These are phyloP conservation scores for Pichia occidentalis DNA, from an alignment of 805 yeast genomes.

Conservation along the genomic window DNA sequence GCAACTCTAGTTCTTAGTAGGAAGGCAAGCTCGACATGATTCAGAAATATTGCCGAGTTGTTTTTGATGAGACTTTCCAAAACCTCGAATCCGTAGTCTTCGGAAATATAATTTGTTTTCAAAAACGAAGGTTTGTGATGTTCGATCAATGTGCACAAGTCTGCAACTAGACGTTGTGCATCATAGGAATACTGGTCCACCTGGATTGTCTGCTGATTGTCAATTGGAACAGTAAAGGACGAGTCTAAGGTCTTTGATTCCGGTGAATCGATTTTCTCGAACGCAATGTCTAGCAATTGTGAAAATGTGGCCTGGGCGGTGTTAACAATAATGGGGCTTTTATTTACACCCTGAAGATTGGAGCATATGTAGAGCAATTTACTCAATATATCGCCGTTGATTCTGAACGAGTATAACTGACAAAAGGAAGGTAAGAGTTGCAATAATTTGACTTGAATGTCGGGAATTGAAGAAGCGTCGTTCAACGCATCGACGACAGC, in stretches of 20 bases:
- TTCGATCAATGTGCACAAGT: slow-evolving; percentile 63
- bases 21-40: slow-evolving; percentile 58
- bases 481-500: slow-evolving; percentile 59
- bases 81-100: slow-evolving; percentile 72
- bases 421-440: slow-evolving; percentile 76
- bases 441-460: slow-evolving; percentile 72
- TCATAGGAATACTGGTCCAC: slow-evolving; percentile 57
- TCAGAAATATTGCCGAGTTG: slow-evolving; percentile 48
- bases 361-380: slow-evolving; percentile 65
- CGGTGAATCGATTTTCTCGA: slow-evolving; percentile 53
- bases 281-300: slow-evolving; percentile 71
- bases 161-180: slow-evolving; percentile 62
- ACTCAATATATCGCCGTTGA: slow-evolving; percentile 51
- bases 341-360: slow-evolving; percentile 59
- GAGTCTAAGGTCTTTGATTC: slow-evolving; percentile 24
- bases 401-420: slow-evolving; percentile 50
- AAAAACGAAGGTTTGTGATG: slow-evolving; percentile 50
- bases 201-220: slow-evolving; percentile 35
- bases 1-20: slow-evolving; percentile 62
- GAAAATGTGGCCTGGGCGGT: slow-evolving; percentile 93
- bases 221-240: slow-evolving; percentile 36
- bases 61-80: slow-evolving; percentile 70
- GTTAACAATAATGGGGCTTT: slow-evolving; percentile 71
- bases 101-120: slow-evolving; percentile 45
- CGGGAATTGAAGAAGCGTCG: slow-evolving; percentile 67